Evolutionary conservation across 257 asterid genomes (phyloP), one percentile per base, ranked within the genome.

Genomic region (Solanum gandarillasii): DNA sequence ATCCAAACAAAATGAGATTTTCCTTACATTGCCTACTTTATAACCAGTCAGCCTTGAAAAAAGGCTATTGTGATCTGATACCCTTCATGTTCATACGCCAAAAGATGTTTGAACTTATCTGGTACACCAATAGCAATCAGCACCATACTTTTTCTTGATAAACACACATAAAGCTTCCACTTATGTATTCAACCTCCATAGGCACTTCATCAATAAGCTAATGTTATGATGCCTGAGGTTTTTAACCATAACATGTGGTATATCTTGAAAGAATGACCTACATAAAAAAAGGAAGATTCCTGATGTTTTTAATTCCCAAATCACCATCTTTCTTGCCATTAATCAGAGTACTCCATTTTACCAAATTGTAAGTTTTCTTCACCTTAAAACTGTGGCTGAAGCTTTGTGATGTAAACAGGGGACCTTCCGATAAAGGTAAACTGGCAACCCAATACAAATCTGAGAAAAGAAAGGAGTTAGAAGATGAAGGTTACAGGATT

Each of bases 401-500:
- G 25, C 29, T 65, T 85, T 18, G 68, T 89, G 41, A 83, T 91
- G 86, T 70, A 86, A 86, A 93, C 86, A 96, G 99, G 94, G 95
- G 94, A 48, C 89, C 88, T 68, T 75, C 88, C 25, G 98, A 96
- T 91, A 79, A 91, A 23, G 95, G 98, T 11, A 93, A 93, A 88
- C 82, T 35, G 25, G 98, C 98, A 25, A 78, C 93, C 12, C 55
- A 92, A 9, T 96, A 91, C 93, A 96, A 96, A 91, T 96, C 84
- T 95, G 6, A 91, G 96, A 94, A 90, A 92, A 93, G 98, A 86
- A 93, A 90, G 91, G 97, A 94, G 91, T 90, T 95, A 10, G 93
- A 90, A 91, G 94, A 94, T 39, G 97, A 93, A 92, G 98, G 98
- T 79, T 96, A 91, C 93, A 84, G 85, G 23, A 92, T 96, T 83